Conservation (phyloP, 2,329 filamentous ascomycete species). For the Scolecobasidium constrictum region DNA sequence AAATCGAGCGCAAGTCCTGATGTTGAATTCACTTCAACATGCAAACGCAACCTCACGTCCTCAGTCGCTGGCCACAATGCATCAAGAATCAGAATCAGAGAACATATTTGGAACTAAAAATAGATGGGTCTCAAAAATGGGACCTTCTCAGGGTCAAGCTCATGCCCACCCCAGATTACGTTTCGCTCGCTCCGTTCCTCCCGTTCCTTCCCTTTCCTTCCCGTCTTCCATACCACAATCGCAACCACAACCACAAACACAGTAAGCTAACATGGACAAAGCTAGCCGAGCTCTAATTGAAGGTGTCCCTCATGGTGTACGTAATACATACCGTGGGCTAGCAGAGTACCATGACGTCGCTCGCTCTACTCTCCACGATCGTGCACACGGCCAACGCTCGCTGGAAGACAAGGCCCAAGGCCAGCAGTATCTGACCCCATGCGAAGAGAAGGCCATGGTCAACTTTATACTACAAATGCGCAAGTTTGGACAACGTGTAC, state of each 20-base stretch:
- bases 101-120: too few relatives aligned
- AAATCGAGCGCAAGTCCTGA: too few relatives aligned
- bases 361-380: conserved; percentile 13
- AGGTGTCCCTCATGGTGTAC: background rate
- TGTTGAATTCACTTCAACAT: too few relatives aligned
- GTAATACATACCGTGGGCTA: background rate
- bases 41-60: too few relatives aligned
- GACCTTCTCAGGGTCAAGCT: too few relatives aligned
- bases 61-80: too few relatives aligned
- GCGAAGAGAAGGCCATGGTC: conserved; percentile 19
- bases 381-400: conserved; percentile 17
- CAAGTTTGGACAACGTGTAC: conserved; percentile 14
- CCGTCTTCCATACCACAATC: too few relatives aligned
- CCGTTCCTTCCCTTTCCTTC: too few relatives aligned
- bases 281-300: background rate
- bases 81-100: too few relatives aligned
- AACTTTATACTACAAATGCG: conserved; percentile 14
- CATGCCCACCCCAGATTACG: too few relatives aligned
- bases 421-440: conserved; percentile 19
- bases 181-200: too few relatives aligned
- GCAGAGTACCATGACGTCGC: background rate
- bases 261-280: conserved; percentile 2
- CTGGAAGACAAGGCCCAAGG: conserved; percentile 18
- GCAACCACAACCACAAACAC: background rate
- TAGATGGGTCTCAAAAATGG: too few relatives aligned